Evolutionary conservation across 2,329 filamentous ascomycete genomes (phyloP).

Genomic region (Orbilia brochopaga): DNA sequence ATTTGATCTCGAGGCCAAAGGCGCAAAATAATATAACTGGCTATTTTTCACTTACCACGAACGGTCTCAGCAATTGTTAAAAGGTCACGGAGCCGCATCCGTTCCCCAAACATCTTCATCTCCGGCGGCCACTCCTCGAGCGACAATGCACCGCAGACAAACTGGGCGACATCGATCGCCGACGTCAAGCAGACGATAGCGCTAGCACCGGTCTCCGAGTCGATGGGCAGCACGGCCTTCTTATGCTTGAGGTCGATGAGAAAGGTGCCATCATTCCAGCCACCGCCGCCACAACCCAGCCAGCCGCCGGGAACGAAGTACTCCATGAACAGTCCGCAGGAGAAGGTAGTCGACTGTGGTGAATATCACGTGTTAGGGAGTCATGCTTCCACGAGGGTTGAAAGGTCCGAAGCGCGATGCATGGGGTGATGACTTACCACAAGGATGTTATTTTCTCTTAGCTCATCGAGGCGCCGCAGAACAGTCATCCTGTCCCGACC

Average conservation of each 20-base stretch:
- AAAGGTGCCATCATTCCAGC: conserved; percentile 50
- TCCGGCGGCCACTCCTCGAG: conserved; percentile 52
- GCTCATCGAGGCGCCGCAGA: conserved; percentile 51
- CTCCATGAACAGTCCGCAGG: conserved; percentile 54
- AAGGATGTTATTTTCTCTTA: conserved; percentile 33
- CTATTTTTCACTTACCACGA: conserved; percentile 51
- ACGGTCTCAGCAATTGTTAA: conserved; percentile 50
- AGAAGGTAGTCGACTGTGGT: conserved; percentile 51
- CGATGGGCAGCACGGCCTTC: conserved; percentile 51
- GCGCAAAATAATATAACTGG: conserved; percentile 27
- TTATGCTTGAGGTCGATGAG: conserved; percentile 50
- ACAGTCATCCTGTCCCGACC: conserved; percentile 51
- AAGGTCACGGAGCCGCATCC: conserved; percentile 51
- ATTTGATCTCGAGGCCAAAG: conserved; percentile 24
- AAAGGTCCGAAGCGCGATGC: background rate
- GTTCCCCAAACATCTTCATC: conserved; percentile 53
- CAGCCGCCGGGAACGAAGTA: conserved; percentile 53
- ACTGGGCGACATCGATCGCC: conserved; percentile 52
- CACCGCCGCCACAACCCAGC: conserved; percentile 39
- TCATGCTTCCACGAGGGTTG: background rate
- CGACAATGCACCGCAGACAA: conserved; percentile 51
- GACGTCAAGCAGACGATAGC: conserved; percentile 52
- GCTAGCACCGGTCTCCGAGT: conserved; percentile 19
- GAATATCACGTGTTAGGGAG: conserved; percentile 19
- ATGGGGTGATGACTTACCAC: conserved; percentile 35